Evolutionary conservation across 2,329 filamentous ascomycete species (phyloP).

Genomic region (Fusarium globosum): DNA sequence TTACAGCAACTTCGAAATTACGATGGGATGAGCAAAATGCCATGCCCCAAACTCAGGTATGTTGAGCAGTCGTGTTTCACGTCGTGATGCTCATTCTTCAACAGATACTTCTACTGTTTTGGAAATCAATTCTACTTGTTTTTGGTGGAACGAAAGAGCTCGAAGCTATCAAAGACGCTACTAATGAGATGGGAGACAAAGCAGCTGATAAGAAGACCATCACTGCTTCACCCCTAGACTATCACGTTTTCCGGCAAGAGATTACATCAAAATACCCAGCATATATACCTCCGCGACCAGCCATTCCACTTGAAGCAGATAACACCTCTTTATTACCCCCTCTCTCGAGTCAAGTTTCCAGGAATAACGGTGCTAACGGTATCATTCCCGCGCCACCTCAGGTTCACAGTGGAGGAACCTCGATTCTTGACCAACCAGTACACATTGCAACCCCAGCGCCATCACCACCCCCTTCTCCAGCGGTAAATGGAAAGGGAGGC

Average conservation of each 20-base stretch:
- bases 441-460: slow-evolving; percentile 99
- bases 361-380: slow-evolving; percentile 69
- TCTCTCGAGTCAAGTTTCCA: slow-evolving; percentile 77
- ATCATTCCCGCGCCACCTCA: slow-evolving; percentile 68
- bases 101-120: slow-evolving; percentile 82
- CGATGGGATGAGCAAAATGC: slow-evolving; percentile 77
- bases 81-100: slow-evolving; percentile 33
- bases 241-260: slow-evolving; percentile 95
- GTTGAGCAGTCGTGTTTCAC: background rate
- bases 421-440: slow-evolving; percentile 94
- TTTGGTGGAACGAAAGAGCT: slow-evolving; percentile 85
- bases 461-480: slow-evolving; percentile 92
- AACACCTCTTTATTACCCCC: slow-evolving; percentile 92
- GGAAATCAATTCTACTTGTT: slow-evolving; percentile 89
- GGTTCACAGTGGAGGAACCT: slow-evolving; percentile 69
- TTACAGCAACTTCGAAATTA: slow-evolving; percentile 74
- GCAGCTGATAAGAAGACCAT: slow-evolving; percentile 80
- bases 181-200: slow-evolving; percentile 69
- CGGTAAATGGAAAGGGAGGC: slow-evolving; percentile 86
- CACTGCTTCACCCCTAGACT: slow-evolving; percentile 93
- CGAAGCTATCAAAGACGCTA: slow-evolving; percentile 76
- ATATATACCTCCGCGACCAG: slow-evolving; percentile 87
- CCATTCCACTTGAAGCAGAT: slow-evolving; percentile 87
- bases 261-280: slow-evolving; percentile 98
- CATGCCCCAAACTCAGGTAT: slow-evolving; percentile 72